Evolutionary conservation across 2,329 filamentous ascomycete species (phyloP).

Genomic region (Colletotrichum navitas): DNA sequence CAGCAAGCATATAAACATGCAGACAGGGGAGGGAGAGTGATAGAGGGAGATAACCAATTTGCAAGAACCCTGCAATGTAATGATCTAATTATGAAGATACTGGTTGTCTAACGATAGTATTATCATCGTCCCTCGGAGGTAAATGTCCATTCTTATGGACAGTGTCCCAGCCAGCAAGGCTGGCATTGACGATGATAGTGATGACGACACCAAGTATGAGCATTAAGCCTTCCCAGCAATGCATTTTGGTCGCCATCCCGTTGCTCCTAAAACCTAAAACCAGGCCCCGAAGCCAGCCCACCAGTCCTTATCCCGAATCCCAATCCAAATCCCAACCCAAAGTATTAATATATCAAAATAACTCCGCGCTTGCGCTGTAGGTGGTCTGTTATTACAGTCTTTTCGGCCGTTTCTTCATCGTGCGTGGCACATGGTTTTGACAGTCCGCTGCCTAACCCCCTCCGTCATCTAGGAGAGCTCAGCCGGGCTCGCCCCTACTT

Average conservation of each 20-base stretch:
- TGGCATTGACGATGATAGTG: conserved; percentile 2
- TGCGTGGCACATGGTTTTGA: conserved; percentile 21
- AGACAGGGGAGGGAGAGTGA: background rate
- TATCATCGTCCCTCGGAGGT: conserved; percentile 7
- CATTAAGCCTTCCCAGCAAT: background rate
- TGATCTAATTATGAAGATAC: conserved; percentile 24
- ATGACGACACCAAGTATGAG: background rate
- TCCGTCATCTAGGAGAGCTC: background rate
- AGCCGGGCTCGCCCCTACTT: conserved; percentile 29
- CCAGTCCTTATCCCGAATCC: background rate
- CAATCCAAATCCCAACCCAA: background rate
- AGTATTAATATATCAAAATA: conserved; percentile 12
- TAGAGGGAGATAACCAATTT: background rate
- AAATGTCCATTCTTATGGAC: background rate
- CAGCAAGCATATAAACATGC: background rate
- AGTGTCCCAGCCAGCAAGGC: conserved; percentile 14
- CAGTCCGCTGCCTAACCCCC: background rate
- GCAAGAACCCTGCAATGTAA: conserved; percentile 20
- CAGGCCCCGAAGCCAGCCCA: background rate
- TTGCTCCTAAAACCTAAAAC: conserved; percentile 2
- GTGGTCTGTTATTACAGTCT: conserved; percentile 32
- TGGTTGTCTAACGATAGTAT: conserved; percentile 40
- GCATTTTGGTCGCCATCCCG: conserved; percentile 2
- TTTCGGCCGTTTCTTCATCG: conserved; percentile 36
- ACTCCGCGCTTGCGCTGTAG: conserved; percentile 41